Percentiles rank a stretch among this genome's conserved stretches.
phyloP scores from a whole-genome alignment of 2,329 filamentous ascomycete species.

The Daldinia eschscholtzii region DNA sequence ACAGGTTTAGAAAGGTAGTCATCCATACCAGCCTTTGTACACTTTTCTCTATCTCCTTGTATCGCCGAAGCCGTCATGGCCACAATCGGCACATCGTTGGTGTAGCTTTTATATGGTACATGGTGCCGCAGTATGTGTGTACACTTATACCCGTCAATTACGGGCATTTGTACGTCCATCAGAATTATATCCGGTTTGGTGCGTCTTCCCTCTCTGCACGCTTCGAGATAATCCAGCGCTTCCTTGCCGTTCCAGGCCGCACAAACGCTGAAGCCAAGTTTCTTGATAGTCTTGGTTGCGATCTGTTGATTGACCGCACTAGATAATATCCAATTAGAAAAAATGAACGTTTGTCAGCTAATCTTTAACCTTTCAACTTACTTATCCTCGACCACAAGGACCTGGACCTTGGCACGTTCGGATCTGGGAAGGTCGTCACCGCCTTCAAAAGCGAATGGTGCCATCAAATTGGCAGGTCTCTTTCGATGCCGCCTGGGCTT shows the following conservation, averaged over 20 bases:
- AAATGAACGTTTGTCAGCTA: neutral
- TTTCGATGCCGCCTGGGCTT: slow-evolving; percentile 46
- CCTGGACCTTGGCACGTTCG: slow-evolving; percentile 73
- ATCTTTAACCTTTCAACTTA: slow-evolving; percentile 56
- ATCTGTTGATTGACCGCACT: slow-evolving; percentile 80
- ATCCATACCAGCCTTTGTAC: slow-evolving; percentile 80
- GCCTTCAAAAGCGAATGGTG: slow-evolving; percentile 50
- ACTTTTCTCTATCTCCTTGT: slow-evolving; percentile 81
- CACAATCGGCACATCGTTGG: slow-evolving; percentile 76
- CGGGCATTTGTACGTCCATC: slow-evolving; percentile 83
- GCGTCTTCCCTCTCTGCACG: slow-evolving; percentile 63
- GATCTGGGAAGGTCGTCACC: slow-evolving; percentile 64
- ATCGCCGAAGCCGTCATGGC: slow-evolving; percentile 87
- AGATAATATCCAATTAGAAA: slow-evolving; percentile 34
- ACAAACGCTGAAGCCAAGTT: slow-evolving; percentile 77
- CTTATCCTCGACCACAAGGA: slow-evolving; percentile 88
- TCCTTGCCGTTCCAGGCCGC: slow-evolving; percentile 85
- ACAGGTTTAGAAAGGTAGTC: slow-evolving; percentile 82
- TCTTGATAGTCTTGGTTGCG: slow-evolving; percentile 79
- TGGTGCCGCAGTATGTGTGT: slow-evolving; percentile 80
- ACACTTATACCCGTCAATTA: slow-evolving; percentile 82
- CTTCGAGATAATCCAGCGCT: slow-evolving; percentile 77
- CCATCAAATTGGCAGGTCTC: slow-evolving; percentile 54
- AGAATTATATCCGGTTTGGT: slow-evolving; percentile 79
- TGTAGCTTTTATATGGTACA: slow-evolving; percentile 70